Evolutionary conservation across 106 monocot genomes (phyloP), one percentile per base, ranked within the genome.

Genomic region (Acorus calamus): DNA sequence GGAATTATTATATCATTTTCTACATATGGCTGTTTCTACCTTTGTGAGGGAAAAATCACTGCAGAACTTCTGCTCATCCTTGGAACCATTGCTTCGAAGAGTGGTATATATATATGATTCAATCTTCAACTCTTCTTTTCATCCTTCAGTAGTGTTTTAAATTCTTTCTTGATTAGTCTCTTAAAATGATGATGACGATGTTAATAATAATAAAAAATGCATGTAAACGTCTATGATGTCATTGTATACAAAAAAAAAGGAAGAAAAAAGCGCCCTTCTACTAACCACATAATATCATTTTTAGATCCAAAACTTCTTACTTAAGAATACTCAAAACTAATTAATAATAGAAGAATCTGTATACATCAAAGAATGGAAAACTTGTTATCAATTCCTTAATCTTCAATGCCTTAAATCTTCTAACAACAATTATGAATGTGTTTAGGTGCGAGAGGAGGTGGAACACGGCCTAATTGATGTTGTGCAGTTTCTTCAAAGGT

Each of bases 61-160:
- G 14, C 63, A 85, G 59, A 88, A 71, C 28, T 57, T 93, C 5
- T 61, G 73, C 57, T 2, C 43, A 10, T 65, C 53, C 10, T 44
- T 88, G 2, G 88, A 93, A 54, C 87, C 92, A 3, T 47, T 78
- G 49, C 48, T 93, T 47, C 79, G 88, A 0, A 67, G 28, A 83
- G 88, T 85, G 92, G 92, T 93, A 85, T 13, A 62, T 28, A 28
- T 28, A 59, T 41, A 7, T 48, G 46, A 56, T 55, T 46, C 46
- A 52, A 57, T 8, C 10, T 11, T 44, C 11, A 28, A 28, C 28
- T 28, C 42, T 66, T 9, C 48, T 43, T 48, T 11, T 7, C 47
- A 28, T 66, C 11, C 9, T 53, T 47, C 8, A 8, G 5, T 55
- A 8, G 49, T 48, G 4, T 50, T 6, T 14, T 2, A 8, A 47